Conservation (phyloP, 768 basidiomycete species). For the Butyriboletus loyo region DNA sequence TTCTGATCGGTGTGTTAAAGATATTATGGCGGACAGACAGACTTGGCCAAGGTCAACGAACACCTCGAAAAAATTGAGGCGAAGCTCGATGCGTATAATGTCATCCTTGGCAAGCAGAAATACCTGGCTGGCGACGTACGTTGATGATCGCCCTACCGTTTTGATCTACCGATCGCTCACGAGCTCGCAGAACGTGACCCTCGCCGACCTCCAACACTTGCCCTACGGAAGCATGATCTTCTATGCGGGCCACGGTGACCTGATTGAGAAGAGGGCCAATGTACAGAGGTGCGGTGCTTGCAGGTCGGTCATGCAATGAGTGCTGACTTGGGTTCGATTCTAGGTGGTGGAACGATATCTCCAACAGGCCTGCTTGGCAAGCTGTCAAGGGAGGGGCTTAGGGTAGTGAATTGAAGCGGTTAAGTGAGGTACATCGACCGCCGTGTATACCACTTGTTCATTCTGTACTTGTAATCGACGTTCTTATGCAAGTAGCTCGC, state of each 20-base stretch:
- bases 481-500: not conserved
- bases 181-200: conserved; percentile 39
- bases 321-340: conserved; percentile 6
- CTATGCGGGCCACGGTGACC: conserved; percentile 23
- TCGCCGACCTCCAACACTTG: conserved; percentile 59
- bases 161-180: not conserved
- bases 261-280: conserved; percentile 38
- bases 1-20: conserved; percentile 6
- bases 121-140: conserved; percentile 58
- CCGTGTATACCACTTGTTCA: not conserved
- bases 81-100: conserved; percentile 51
- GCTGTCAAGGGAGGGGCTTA: conserved; percentile 40
- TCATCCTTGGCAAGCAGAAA: conserved; percentile 49
- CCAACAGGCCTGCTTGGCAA: conserved; percentile 43
- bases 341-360: conserved; percentile 55
- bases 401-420: not conserved
- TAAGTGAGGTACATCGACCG: not conserved
- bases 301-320: no score
- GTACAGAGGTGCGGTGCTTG: conserved; percentile 38
- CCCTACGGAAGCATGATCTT: conserved; percentile 39
- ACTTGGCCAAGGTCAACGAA: conserved; percentile 20
- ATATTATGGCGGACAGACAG: conserved; percentile 17
- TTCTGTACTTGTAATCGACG: not conserved
- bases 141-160: not conserved
- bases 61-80: conserved; percentile 19